phyloP scores from a whole-genome alignment of 106 monocot genomes.

The Cymbidium sinense region DNA sequence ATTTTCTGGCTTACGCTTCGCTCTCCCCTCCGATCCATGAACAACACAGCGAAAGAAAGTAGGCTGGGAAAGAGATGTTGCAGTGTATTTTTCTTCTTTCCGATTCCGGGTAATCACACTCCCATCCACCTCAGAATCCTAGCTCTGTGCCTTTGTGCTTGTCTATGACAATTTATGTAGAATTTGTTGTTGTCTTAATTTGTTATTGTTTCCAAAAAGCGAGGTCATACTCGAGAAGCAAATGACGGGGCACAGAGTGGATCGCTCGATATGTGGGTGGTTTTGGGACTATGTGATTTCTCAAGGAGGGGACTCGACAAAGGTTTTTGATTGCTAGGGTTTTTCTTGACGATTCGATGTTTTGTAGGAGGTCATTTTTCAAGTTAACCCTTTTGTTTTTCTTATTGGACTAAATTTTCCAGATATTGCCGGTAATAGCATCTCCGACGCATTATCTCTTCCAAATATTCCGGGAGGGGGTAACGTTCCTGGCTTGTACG shows the following conservation, averaged over 20 bases:
- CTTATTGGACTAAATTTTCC: not conserved
- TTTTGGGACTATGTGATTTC: constrained; percentile 73
- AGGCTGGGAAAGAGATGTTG: constrained; percentile 30
- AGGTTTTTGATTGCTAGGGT: constrained; percentile 32
- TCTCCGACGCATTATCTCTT: constrained; percentile 95
- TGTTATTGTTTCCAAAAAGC: constrained; percentile 26
- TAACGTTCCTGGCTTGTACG: constrained; percentile 82
- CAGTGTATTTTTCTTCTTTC: constrained; percentile 90
- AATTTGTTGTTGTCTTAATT: not conserved
- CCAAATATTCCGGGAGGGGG: constrained; percentile 65
- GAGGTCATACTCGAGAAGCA: constrained; percentile 99
- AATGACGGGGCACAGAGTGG: constrained; percentile 69
- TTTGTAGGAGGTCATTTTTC: not conserved
- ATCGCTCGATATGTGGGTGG: constrained; percentile 87
- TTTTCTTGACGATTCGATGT: not conserved
- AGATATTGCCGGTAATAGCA: constrained; percentile 76
- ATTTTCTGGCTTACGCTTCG: too few relatives aligned
- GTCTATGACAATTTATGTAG: not conserved
- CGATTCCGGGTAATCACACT: constrained; percentile 56
- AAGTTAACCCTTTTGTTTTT: not conserved
- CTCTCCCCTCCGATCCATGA: not conserved
- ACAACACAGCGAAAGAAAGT: not conserved
- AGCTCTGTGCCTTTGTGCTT: not conserved
- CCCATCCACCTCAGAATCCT: not conserved
- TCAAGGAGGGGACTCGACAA: constrained; percentile 62